Conservation (phyloP, 352 stramenopile genomes). For the Phytophthora nicotianae region DNA sequence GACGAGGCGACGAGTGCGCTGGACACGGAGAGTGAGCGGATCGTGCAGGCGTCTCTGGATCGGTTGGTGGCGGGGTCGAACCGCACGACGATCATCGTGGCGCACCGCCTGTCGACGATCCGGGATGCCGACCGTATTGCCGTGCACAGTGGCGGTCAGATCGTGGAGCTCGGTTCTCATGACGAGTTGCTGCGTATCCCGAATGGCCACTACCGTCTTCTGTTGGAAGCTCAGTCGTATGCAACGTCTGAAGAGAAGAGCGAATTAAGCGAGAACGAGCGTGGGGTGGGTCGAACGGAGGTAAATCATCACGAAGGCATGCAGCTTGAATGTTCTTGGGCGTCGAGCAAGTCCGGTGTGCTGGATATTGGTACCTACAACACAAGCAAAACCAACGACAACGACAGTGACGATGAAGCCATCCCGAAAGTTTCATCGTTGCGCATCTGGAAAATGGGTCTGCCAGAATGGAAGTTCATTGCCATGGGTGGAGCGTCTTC, state of each 20-base stretch:
- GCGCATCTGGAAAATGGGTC: background rate
- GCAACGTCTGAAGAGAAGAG: background rate
- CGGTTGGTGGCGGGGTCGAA: background rate
- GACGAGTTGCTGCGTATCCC: background rate
- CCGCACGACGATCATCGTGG: background rate
- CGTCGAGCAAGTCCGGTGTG: too few species aligned
- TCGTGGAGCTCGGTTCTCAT: background rate
- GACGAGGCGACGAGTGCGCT: background rate
- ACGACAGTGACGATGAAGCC: background rate
- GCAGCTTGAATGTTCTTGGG: too few species aligned
- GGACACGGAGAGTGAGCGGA: slow-evolving; percentile 2
- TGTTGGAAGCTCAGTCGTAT: background rate
- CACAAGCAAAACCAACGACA: background rate
- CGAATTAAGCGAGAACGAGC: background rate
- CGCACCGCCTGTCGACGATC: background rate
- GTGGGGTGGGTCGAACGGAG: too few species aligned
- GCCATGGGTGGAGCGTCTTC: background rate
- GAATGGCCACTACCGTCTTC: slow-evolving; percentile 1
- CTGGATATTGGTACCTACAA: too few species aligned
- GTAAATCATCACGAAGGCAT: too few species aligned
- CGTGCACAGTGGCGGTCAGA: background rate
- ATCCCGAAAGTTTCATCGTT: background rate
- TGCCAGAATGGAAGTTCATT: slow-evolving; percentile 1
- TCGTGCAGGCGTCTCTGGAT: background rate
- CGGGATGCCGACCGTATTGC: background rate